Evolutionary conservation across 768 basidiomycete species (phyloP), one percentile per base, ranked within the genome.

Genomic region (Tricholoma terreum): DNA sequence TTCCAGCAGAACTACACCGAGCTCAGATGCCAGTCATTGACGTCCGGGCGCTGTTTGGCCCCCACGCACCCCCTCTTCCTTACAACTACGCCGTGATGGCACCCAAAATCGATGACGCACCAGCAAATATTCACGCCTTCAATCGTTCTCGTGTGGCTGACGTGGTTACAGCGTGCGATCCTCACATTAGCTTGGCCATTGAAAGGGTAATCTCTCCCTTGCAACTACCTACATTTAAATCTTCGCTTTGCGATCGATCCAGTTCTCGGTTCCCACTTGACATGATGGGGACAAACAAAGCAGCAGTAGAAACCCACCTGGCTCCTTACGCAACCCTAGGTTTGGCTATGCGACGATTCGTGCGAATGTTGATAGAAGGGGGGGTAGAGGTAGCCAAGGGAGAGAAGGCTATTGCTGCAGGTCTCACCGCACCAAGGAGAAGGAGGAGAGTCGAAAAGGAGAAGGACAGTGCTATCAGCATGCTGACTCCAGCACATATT

Each of bases 401-500:
- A 27, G 75, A 80, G 61, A 73, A 71, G 56, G 58, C 51, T 14
- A 59, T 60, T 34, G 65, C 63, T 17, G 33, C 42, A 14, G 46
- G 46, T 21, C 55, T 38, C 21, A 34, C 48, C 45, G 56, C 59
- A 35, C 56, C 58, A 59, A 66, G 59, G 62, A 63, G 58, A 50
- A 57, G 50, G 34, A 63, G 45, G 56, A 61, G 46, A 56, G 60
- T 34, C 53, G 60, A 52, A 46, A 52, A 33, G 52, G 60, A 58
- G 51, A 58, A 56, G 50, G 61, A 50, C 50, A 63, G 27, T 55
- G 21, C 56, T 6, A 57, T 55, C 19, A 64, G 59, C 40, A 59
- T 77, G 38, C 69, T 82, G 58, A 77, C 76, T 42, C 77, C 79
- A 33, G 67, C 74, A 6, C 79, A 81, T 58, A 69, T 81, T 52